Conservation (phyloP, 371 early-diverging fungal genomes). For the Mortierella sp. region DNA sequence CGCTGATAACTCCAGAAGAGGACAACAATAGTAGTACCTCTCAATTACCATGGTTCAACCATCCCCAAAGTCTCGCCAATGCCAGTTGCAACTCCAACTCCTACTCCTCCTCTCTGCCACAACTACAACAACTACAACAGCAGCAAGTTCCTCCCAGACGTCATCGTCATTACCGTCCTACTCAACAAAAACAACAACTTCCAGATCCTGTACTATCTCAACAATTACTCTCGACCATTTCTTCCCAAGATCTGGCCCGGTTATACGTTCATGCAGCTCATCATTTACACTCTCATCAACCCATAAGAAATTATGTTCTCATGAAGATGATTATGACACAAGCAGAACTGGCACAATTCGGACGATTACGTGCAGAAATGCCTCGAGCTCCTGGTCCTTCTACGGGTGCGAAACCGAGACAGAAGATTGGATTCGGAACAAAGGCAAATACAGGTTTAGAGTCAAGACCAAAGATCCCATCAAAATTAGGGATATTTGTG, state of each 20-base stretch:
- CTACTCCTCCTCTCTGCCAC: neutral
- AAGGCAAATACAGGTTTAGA: constrained; percentile 27
- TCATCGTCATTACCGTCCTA: no score
- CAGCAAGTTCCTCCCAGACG: no score
- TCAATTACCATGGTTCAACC: constrained; percentile 21
- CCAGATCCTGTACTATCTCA: constrained; percentile 12
- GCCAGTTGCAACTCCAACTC: neutral
- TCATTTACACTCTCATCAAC: constrained; percentile 51
- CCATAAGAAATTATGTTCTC: constrained; percentile 37
- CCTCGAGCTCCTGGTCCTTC: constrained; percentile 42
- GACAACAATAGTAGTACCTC: neutral
- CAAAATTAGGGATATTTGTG: constrained; percentile 25
- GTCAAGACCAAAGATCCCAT: constrained; percentile 14
- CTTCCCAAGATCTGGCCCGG: constrained; percentile 21
- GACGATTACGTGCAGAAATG: constrained; percentile 47
- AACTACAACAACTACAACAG: neutral
- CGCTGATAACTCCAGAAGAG: neutral
- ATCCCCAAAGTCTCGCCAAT: constrained; percentile 18
- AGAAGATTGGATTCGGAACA: constrained; percentile 33
- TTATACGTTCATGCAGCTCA: constrained; percentile 49
- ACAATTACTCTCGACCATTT: constrained; percentile 38
- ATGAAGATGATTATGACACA: constrained; percentile 54
- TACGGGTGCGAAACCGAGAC: constrained; percentile 34
- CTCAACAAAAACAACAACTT: no score
- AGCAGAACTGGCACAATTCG: constrained; percentile 38